These are phyloP conservation scores for Stachybotrys echinatus DNA, from an alignment of 2,329 filamentous ascomycete species.

Conservation along the genomic window DNA sequence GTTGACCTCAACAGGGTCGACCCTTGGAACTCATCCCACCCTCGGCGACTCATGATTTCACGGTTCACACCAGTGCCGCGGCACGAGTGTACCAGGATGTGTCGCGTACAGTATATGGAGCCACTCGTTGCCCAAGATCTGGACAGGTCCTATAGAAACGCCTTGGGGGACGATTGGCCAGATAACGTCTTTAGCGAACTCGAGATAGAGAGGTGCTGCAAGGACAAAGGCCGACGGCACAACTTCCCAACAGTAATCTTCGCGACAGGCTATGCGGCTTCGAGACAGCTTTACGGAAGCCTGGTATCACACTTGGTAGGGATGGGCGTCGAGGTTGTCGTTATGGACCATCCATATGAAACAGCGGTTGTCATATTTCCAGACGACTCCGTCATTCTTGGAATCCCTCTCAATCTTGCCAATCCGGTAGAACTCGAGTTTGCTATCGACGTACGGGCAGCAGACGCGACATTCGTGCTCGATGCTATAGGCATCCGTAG, in stretches of 20 bases:
- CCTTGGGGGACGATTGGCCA: conserved; percentile 10
- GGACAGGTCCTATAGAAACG: conserved; percentile 13
- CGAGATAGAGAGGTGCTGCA: conserved; percentile 16
- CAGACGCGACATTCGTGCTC: conserved; percentile 23
- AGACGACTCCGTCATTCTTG: conserved; percentile 23
- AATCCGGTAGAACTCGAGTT: conserved; percentile 5
- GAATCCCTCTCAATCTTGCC: conserved; percentile 11
- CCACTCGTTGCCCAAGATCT: conserved; percentile 10
- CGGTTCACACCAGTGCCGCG: conserved; percentile 13
- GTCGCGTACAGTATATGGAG: conserved; percentile 14
- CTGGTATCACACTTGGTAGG: conserved; percentile 33
- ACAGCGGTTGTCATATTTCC: conserved; percentile 33
- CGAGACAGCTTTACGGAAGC: conserved; percentile 30
- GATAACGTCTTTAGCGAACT: conserved; percentile 8
- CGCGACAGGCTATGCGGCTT: conserved; percentile 12
- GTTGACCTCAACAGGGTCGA: conserved; percentile 30
- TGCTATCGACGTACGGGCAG: conserved; percentile 14
- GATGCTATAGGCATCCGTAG: conserved; percentile 12
- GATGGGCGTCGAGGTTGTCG: conserved; percentile 32
- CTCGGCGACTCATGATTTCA: conserved; percentile 16
- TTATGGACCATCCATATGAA: conserved; percentile 39
- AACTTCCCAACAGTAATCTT: conserved; percentile 10
- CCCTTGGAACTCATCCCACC: conserved; percentile 15
- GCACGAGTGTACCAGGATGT: conserved; percentile 10
- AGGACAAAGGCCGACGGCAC: neutral